Conservation (phyloP, 768 basidiomycete genomes). For the Gymnopilus junonius region DNA sequence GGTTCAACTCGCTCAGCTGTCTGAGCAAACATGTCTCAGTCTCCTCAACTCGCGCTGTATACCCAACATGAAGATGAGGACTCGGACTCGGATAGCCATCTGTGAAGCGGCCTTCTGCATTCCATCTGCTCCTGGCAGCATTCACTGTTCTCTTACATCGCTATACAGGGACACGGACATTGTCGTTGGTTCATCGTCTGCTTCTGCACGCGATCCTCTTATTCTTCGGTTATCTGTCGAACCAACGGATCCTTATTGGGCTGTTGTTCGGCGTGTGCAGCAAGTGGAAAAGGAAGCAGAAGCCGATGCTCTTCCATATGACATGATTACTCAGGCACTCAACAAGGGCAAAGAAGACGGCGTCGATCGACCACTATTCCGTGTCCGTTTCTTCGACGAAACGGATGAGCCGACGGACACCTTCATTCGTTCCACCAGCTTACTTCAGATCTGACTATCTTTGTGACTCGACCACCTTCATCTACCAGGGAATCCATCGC, state of each 20-base stretch:
- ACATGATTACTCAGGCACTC: conserved; percentile 71
- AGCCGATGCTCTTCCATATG: conserved; percentile 80
- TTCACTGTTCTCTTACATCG: conserved; percentile 91
- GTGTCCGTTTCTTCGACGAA: conserved; percentile 96
- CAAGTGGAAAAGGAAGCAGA: conserved; percentile 84
- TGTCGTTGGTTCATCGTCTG: conserved; percentile 87
- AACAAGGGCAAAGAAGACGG: conserved; percentile 67
- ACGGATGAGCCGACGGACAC: conserved; percentile 74
- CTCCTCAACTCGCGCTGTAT: conserved; percentile 83
- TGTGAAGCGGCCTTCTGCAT: conserved; percentile 70
- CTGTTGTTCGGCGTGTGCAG: conserved; percentile 84
- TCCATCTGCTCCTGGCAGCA: conserved; percentile 90
- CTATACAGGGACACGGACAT: conserved; percentile 97
- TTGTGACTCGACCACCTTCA: conserved; percentile 74
- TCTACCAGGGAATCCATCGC: conserved; percentile 73
- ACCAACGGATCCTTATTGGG: conserved; percentile 87
- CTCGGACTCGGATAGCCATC: conserved; percentile 46
- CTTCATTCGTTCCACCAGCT: conserved; percentile 81
- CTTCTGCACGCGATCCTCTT: conserved; percentile 74
- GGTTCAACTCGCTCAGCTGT: conserved; percentile 70
- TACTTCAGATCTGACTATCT: conserved; percentile 92
- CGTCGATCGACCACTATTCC: conserved; percentile 74
- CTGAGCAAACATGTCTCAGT: conserved; percentile 74
- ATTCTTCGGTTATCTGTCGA: conserved; percentile 84
- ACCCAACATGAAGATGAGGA: conserved; percentile 58